These are phyloP conservation scores for Mycena crocata DNA, from an alignment of 768 basidiomycete genomes.

Conservation along the genomic window DNA sequence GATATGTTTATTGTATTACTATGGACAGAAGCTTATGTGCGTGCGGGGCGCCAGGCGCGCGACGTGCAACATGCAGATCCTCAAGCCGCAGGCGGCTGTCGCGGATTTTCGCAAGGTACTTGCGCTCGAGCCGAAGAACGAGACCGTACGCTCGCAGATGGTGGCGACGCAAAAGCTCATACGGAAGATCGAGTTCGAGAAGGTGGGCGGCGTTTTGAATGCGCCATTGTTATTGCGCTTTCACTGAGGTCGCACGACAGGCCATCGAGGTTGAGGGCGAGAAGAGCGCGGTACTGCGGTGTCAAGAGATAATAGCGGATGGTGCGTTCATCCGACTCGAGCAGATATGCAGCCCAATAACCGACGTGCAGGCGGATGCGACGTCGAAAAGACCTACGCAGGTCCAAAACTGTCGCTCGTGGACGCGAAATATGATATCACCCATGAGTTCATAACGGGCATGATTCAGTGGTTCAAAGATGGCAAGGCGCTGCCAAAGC, in stretches of 20 bases:
- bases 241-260: slow-evolving; percentile 48
- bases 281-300: slow-evolving; percentile 79
- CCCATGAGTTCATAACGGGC: slow-evolving; percentile 78
- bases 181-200: slow-evolving; percentile 91
- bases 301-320: slow-evolving; percentile 82
- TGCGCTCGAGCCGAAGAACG: slow-evolving; percentile 87
- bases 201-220: slow-evolving; percentile 61
- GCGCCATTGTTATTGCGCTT: background rate
- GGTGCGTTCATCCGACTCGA: slow-evolving; percentile 54
- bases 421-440: slow-evolving; percentile 79
- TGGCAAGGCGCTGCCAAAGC: slow-evolving; percentile 90
- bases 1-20: background rate
- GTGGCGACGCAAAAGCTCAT: slow-evolving; percentile 92
- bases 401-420: slow-evolving; percentile 78
- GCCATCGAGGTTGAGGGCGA: slow-evolving; percentile 95
- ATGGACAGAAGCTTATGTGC: background rate
- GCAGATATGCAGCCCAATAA: no score
- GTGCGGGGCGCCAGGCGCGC: slow-evolving; percentile 69
- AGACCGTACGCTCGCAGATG: slow-evolving; percentile 81
- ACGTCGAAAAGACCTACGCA: slow-evolving; percentile 76
- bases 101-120: slow-evolving; percentile 90
- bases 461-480: slow-evolving; percentile 96
- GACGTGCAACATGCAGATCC: slow-evolving; percentile 88
- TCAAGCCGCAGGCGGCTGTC: slow-evolving; percentile 89
- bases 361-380: slow-evolving; percentile 82